These are phyloP conservation scores for Pseudomonodictys pantanalensis DNA, from an alignment of 495 filamentous ascomycete genomes.

Conservation along the genomic window DNA sequence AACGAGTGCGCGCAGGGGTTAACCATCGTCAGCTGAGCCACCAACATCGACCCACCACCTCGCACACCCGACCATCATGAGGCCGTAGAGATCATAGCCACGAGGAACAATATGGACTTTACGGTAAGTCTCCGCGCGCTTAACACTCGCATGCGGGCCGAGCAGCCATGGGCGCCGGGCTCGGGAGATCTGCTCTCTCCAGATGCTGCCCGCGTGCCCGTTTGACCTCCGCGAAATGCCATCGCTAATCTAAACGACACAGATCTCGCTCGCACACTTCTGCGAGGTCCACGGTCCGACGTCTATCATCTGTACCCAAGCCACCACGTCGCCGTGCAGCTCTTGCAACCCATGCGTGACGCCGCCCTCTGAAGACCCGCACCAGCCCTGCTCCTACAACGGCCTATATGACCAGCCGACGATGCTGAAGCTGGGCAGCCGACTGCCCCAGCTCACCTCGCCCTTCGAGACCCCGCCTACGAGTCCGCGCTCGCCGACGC, in stretches of 20 bases:
- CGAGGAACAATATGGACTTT: conserved; percentile 35
- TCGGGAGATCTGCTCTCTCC: conserved; percentile 1
- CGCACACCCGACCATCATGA: conserved; percentile 17
- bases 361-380: conserved; percentile 32
- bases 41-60: conserved; percentile 24
- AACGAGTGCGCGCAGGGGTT: conserved; percentile 22
- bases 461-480: conserved; percentile 60
- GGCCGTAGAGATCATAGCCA: conserved; percentile 21
- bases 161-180: conserved; percentile 10
- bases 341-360: conserved; percentile 62
- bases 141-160: background rate
- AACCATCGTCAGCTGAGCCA: conserved; percentile 26
- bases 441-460: conserved; percentile 36
- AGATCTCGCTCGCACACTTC: conserved; percentile 95
- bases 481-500: conserved; percentile 48
- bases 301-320: conserved; percentile 91
- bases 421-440: conserved; percentile 13
- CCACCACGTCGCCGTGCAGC: conserved; percentile 70
- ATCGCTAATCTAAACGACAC: conserved; percentile 24
- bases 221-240: conserved; percentile 17
- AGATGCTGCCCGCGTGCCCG: conserved; percentile 3
- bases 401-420: conserved; percentile 26
- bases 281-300: conserved; percentile 95
- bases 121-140: conserved; percentile 27
- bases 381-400: conserved; percentile 25